A percentile compares a stretch with the other conserved stretches of the same genome.
These are phyloP conservation scores for Austroboletus festivus DNA, from an alignment of 768 basidiomycete species.

Conservation along the genomic window DNA sequence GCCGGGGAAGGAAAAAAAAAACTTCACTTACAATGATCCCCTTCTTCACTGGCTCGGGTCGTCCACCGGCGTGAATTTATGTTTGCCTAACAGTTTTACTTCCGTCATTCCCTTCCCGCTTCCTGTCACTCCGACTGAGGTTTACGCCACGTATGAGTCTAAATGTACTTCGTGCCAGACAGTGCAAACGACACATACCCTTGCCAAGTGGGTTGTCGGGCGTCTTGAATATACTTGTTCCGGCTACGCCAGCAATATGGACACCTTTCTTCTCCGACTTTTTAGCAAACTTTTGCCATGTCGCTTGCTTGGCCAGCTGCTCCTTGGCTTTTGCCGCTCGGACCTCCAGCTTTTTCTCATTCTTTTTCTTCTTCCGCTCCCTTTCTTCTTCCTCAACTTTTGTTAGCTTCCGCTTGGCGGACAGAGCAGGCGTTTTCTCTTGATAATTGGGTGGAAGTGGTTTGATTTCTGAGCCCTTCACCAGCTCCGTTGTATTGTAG, in stretches of 20 bases:
- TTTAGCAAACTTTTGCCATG: conserved; percentile 95
- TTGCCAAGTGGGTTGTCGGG: conserved; percentile 86
- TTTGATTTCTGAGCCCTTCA: conserved; percentile 71
- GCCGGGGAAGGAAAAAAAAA: neutral
- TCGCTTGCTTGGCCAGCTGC: conserved; percentile 76
- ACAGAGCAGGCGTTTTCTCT: conserved; percentile 35
- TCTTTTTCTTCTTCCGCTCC: conserved; percentile 91
- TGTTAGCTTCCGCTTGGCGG: conserved; percentile 73
- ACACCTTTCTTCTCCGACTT: conserved; percentile 92
- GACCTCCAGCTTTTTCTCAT: conserved; percentile 87
- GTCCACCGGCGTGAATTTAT: conserved; percentile 61
- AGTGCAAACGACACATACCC: conserved; percentile 49
- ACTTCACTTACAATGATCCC: conserved; percentile 7
- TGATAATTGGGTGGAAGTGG: conserved; percentile 58
- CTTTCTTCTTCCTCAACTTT: conserved; percentile 84
- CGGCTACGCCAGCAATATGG: conserved; percentile 82
- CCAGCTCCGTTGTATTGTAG: conserved; percentile 87
- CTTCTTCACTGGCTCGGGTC: conserved; percentile 37
- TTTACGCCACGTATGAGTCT: conserved; percentile 15
- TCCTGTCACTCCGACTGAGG: conserved; percentile 83
- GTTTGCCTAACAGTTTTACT: conserved; percentile 62
- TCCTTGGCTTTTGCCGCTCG: conserved; percentile 87
- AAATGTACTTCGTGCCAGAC: neutral
- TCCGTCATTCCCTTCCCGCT: conserved; percentile 89
- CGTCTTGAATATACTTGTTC: conserved; percentile 92